Base-by-base conservation (phyloP, 169 alveolate genomes). In the Eimeria necatrix region DNA sequence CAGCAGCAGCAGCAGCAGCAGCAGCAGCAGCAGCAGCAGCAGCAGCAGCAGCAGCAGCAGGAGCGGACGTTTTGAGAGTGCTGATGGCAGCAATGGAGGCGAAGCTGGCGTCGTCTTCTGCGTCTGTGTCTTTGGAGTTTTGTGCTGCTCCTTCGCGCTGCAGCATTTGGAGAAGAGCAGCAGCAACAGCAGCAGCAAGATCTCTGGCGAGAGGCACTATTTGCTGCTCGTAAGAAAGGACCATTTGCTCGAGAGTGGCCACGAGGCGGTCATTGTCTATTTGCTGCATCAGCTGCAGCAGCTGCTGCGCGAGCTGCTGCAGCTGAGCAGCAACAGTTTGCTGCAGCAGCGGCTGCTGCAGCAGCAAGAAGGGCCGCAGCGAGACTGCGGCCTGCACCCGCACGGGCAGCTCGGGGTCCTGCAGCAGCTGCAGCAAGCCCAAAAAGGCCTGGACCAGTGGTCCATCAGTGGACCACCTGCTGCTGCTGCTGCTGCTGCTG, bases 361-460 rank as follows among this genome's bases (percentile, higher is more conserved):
- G 5, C 2, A 22, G 53, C 52, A 90, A 90, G 41, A 90, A 90
- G 32, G 71, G 48, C 51, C 59, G 51, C 2, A 73, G 48, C 12
- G 94, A 73, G 14, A 90, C 64, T n/a, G 78, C 94, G 7, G 94
- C 94, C 81, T 73, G 90, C 51, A 90, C 90, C 3, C 94, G 76
- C 1, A 90, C 94, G 4, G 94, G 94, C 76, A 90, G 68, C 81
- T 90, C 94, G 22, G 86, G 59, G 76, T 90, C 94, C 22, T 24
- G 61, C 68, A 73, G 12, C 10, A 90, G 81, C 10, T 14, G 48
- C 18, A 90, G 74, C 46, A 74, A 52, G 46, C 76, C 20, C 46
- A 24, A 18, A 32, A 53, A 90, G n/a, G 94, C 90, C n/a, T 51
- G 68, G 3, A 76, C 87, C 9, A 90, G 59, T 41, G 41, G n/a